Percentiles rank a stretch among this genome's conserved stretches.
phyloP scores from a whole-genome alignment of 768 basidiomycete species.

The Dentipellis sp. region DNA sequence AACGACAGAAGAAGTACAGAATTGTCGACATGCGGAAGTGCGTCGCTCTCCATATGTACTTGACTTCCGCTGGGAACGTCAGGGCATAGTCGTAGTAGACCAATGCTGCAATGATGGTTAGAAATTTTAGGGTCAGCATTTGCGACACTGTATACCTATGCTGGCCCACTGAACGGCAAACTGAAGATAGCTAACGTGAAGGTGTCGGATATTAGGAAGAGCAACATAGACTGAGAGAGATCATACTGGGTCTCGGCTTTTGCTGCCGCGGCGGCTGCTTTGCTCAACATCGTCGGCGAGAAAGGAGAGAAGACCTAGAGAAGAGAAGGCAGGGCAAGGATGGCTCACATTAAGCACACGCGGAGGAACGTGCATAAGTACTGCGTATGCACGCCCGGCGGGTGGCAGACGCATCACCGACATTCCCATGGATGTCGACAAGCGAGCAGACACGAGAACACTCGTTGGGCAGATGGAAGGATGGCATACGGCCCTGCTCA shows the following conservation, averaged over 20 bases:
- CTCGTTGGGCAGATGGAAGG: neutral
- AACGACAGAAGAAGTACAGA: slow-evolving; percentile 26
- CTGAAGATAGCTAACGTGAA: slow-evolving; percentile 2
- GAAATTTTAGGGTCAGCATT: neutral
- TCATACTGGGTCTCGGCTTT: neutral
- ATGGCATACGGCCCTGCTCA: too few relatives aligned
- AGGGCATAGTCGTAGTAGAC: slow-evolving; percentile 26
- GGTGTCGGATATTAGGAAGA: neutral
- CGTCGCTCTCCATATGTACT: slow-evolving; percentile 23
- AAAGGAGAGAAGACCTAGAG: neutral
- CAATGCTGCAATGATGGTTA: slow-evolving; percentile 1
- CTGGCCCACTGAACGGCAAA: slow-evolving; percentile 7
- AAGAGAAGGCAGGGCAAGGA: neutral
- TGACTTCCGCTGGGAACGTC: slow-evolving; percentile 23
- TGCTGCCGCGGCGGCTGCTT: neutral
- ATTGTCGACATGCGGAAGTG: slow-evolving; percentile 20
- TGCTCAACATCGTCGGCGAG: neutral
- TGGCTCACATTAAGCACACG: neutral
- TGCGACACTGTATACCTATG: neutral
- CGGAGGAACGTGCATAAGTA: neutral
- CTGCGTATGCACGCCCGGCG: neutral
- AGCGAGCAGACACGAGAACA: neutral
- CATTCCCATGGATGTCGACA: neutral
- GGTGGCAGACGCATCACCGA: neutral
- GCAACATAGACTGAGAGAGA: neutral